Evolutionary conservation across 2,329 filamentous ascomycete genomes (phyloP).

Genomic region (Echinosphaeria canescens): DNA sequence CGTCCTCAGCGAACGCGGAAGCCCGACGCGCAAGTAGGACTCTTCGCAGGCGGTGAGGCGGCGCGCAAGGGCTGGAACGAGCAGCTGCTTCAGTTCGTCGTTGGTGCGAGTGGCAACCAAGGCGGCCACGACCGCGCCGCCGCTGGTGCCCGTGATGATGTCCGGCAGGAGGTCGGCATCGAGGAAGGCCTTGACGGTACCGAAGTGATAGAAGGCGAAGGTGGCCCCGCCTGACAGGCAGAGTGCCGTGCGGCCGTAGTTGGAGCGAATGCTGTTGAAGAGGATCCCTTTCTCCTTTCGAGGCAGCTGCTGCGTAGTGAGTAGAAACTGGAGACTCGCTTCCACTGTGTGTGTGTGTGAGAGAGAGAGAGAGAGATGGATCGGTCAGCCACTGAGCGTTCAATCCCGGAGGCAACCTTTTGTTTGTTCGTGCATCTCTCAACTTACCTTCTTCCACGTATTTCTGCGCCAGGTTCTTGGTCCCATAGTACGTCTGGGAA

Average conservation of each 20-base stretch:
- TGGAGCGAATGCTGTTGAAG: slow-evolving; percentile 77
- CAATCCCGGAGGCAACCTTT: too few species aligned
- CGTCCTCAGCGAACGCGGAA: slow-evolving; percentile 72
- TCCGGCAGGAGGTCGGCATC: slow-evolving; percentile 74
- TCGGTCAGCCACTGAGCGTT: too few species aligned
- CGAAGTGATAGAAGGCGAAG: slow-evolving; percentile 95
- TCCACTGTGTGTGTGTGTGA: too few species aligned
- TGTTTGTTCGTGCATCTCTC: too few species aligned
- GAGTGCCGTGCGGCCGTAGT: slow-evolving; percentile 79
- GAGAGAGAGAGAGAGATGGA: too few species aligned
- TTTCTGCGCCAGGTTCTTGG: slow-evolving; percentile 81
- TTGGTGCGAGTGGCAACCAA: slow-evolving; percentile 79
- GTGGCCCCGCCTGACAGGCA: slow-evolving; percentile 86
- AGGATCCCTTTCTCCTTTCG: slow-evolving; percentile 55
- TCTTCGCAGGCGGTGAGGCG: slow-evolving; percentile 78
- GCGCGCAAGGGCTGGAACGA: slow-evolving; percentile 71
- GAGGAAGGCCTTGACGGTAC: slow-evolving; percentile 72
- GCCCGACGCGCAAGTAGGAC: slow-evolving; percentile 51
- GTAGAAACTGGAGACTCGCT: slow-evolving; percentile 41
- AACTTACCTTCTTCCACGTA: slow-evolving; percentile 69
- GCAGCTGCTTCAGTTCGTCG: slow-evolving; percentile 65
- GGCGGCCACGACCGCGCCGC: slow-evolving; percentile 74
- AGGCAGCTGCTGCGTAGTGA: slow-evolving; percentile 42
- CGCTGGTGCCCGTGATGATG: slow-evolving; percentile 92
- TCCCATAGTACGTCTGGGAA: slow-evolving; percentile 92